phyloP scores from a whole-genome alignment of 2,329 filamentous ascomycete species.

The Rachicladosporium sp. region DNA sequence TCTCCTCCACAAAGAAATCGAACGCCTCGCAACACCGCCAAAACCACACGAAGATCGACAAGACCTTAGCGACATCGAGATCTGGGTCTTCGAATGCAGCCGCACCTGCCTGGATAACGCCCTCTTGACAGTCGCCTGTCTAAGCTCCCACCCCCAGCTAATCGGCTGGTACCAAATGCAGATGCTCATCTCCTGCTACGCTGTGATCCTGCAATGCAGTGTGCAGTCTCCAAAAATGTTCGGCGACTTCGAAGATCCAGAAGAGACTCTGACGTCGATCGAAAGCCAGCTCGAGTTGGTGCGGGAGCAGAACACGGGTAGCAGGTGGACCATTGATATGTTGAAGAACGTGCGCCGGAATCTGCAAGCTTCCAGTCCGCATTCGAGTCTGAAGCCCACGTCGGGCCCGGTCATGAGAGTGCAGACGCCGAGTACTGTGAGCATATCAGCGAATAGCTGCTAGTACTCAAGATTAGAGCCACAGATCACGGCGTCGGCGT shows the following conservation, averaged over 20 bases:
- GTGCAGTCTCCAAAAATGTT: slow-evolving; percentile 2
- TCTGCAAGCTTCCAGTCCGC: slow-evolving; percentile 3
- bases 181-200: slow-evolving; percentile 5
- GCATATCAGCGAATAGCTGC: too few relatives aligned
- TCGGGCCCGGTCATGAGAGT: slow-evolving; percentile 2
- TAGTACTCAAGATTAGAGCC: too few relatives aligned
- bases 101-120: slow-evolving; percentile 5
- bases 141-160: slow-evolving; percentile 5
- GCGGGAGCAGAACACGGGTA: slow-evolving; percentile 4
- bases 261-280: slow-evolving; percentile 5
- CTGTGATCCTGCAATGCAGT: slow-evolving; percentile 3
- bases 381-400: slow-evolving; percentile 4
- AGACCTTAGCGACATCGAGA: slow-evolving; percentile 4
- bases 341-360: slow-evolving; percentile 4
- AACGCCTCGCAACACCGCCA: slow-evolving; percentile 4
- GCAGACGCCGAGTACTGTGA: slow-evolving; percentile 3
- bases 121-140: slow-evolving; percentile 4
- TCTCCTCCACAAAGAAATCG: slow-evolving; percentile 5
- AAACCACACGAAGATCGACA: slow-evolving; percentile 4
- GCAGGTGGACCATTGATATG: slow-evolving; percentile 6
- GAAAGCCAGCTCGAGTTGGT: slow-evolving; percentile 2
- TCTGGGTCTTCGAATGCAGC: slow-evolving; percentile 6
- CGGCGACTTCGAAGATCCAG: slow-evolving; percentile 4
- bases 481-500: too few relatives aligned
- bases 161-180: slow-evolving; percentile 5